Base-by-base conservation (phyloP, 1,284 basidiomycete genomes). In the Waitea zeae region DNA sequence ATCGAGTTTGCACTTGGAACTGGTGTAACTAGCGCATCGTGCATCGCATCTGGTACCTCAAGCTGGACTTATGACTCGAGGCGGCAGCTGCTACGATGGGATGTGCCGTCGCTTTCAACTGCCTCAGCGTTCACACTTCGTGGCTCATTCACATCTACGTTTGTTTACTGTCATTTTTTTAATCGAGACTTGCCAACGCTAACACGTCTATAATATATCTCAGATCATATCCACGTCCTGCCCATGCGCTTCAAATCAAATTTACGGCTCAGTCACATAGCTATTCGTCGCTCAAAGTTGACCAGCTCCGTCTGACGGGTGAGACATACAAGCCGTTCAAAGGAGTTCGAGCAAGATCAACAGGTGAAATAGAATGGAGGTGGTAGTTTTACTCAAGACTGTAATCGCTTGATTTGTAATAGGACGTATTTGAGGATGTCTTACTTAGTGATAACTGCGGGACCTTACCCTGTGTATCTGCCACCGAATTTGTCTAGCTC, bases 281-380 rank as follows among this genome's bases (percentile, higher is more conserved):
- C 26, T 82, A 80, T 49, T 88, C 86, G 2, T 67, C 76, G 5
- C 58, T 95, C 35, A 82, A 81, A 42, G 77, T 95, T 2, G 82
- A 88, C 40, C 77, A 87, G 44, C 65, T 96, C 37, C 84, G 78
- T 49, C 59, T 95, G n/a, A 69, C 68, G 0, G 74, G 79, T 2
- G 81, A 83, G 51, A 54, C 73, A 12, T 90, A 84, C 60, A 93
- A 89, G 54, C 59, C 60, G 3, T 65, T 57, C 44, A 64, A 71
- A 49, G 82, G 81, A 14, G 75, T 86, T 38, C 57, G 81, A 44
- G 70, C 73, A 26, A 58, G 59, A 32, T 63, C 69, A 11, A 47
- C 54, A 27, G 78, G 73, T n/a, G 62, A 67, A 31, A 54, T 81
- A 11, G 78, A 82, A 48, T 82, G 77, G 73, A 64, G 78, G 42